A percentile compares a stretch with the other conserved stretches of the same genome.
Evolutionary conservation across 805 yeast genomes (phyloP).

Genomic region (Hanseniaspora thailandica): DNA sequence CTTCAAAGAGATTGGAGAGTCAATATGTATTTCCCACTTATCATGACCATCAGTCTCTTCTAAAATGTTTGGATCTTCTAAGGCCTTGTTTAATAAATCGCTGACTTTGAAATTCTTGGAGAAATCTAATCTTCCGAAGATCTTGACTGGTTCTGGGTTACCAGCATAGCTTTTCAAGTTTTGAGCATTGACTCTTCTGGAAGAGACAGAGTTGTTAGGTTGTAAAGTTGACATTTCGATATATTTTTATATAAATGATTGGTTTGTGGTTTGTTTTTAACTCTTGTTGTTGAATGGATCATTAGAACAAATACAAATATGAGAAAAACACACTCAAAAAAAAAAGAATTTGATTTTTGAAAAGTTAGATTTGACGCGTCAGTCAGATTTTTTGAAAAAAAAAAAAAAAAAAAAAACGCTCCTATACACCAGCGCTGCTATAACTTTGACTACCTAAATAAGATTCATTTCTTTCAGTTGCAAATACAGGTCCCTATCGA

Average conservation of each 20-base stretch:
- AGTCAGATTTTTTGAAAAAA: too few species aligned
- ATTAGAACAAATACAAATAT: too few species aligned
- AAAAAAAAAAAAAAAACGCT: too few species aligned
- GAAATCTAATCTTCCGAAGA: constrained; percentile 14
- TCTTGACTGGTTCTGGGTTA: constrained; percentile 11
- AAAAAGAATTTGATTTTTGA: too few species aligned
- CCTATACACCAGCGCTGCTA: background rate
- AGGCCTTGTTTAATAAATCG: constrained; percentile 2
- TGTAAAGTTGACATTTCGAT: background rate
- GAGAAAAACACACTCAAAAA: too few species aligned
- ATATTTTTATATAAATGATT: background rate
- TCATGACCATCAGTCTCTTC: constrained; percentile 9
- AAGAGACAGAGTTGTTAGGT: constrained; percentile 11
- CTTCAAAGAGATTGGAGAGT: constrained; percentile 8
- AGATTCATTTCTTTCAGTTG: constrained; percentile 29
- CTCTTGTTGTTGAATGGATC: too few species aligned
- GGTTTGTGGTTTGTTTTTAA: background rate
- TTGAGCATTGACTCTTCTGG: constrained; percentile 15
- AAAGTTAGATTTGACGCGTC: too few species aligned
- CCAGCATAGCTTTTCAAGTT: constrained; percentile 11
- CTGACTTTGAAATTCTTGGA: constrained; percentile 10
- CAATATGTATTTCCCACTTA: constrained; percentile 11
- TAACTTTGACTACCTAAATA: background rate
- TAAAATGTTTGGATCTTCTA: background rate
- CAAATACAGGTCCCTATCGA: constrained; percentile 48